These are phyloP conservation scores for Pseudocohnilembus persalinus DNA, from an alignment of 169 alveolate genomes.

Conservation along the genomic window DNA sequence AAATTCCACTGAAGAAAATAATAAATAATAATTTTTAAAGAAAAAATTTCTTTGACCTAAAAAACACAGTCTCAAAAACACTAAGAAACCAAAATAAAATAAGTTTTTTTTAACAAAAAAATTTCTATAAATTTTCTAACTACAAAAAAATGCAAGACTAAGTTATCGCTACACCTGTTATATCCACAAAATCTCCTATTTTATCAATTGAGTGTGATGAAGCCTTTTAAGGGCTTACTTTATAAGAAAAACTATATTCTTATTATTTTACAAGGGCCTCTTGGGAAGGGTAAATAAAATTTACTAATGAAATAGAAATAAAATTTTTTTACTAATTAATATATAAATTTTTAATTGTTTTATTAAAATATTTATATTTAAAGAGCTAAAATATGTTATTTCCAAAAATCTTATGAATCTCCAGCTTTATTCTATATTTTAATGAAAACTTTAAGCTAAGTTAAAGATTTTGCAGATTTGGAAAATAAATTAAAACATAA, in stretches of 20 bases:
- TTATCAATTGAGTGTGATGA: slow-evolving; percentile 30
- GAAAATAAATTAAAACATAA: slow-evolving; percentile 31
- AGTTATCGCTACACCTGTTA: slow-evolving; percentile 30
- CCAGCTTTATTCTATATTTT: slow-evolving; percentile 79
- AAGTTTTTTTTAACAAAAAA: no score
- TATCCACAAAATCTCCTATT: slow-evolving; percentile 29
- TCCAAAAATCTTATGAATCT: slow-evolving; percentile 77
- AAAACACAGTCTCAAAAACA: no score
- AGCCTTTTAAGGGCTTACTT: slow-evolving; percentile 58
- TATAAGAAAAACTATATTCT: slow-evolving; percentile 66
- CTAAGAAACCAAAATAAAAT: no score
- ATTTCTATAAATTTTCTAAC: no score
- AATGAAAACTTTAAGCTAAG: slow-evolving; percentile 51
- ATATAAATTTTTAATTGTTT: no score
- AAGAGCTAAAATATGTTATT: slow-evolving; percentile 48
- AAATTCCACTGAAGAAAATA: no score
- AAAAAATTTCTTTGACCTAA: no score
- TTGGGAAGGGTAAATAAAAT: slow-evolving; percentile 56
- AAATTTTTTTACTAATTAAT: background rate
- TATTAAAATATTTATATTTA: no score
- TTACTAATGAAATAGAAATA: background rate
- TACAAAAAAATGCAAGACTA: background rate
- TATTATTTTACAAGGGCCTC: slow-evolving; percentile 65
- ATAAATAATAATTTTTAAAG: no score
- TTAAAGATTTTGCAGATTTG: slow-evolving; percentile 27